A percentile compares a stretch with the other conserved stretches of the same genome.
These are phyloP conservation scores for Rhodomyrtus psidioides DNA, from an alignment of 441 rosid species.

Conservation along the genomic window DNA sequence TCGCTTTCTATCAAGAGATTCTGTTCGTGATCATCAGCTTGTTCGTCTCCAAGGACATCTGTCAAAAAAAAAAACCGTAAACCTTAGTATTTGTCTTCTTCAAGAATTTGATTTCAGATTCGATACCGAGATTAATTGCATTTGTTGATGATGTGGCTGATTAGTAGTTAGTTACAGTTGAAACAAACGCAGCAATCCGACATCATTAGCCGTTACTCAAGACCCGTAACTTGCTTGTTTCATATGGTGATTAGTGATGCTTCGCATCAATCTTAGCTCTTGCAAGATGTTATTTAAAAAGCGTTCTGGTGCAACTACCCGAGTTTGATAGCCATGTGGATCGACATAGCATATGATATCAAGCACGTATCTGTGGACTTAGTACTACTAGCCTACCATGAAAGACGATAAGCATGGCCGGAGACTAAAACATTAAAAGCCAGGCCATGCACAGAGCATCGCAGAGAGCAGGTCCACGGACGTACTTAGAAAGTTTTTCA, in stretches of 20 bases:
- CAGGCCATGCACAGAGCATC: background rate
- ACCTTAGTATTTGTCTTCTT: background rate
- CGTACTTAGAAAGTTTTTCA: background rate
- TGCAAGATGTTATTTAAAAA: background rate
- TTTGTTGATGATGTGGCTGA: background rate
- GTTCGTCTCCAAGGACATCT: background rate
- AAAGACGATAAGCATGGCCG: background rate
- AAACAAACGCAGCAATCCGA: background rate
- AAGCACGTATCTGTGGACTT: background rate
- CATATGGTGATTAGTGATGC: background rate
- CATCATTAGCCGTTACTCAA: background rate
- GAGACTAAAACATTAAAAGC: background rate
- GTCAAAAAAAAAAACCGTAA: background rate
- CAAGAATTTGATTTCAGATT: background rate
- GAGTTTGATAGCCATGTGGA: background rate
- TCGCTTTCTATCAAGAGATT: background rate
- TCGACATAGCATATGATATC: background rate
- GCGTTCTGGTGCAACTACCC: background rate
- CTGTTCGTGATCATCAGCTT: background rate
- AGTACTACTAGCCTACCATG: background rate
- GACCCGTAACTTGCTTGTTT: background rate
- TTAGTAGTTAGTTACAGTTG: background rate
- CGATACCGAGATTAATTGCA: background rate
- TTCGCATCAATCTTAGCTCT: background rate
- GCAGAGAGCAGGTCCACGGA: background rate